Evolutionary conservation across 176 grass and related monocot genomes (phyloP).

Genomic region (Carex parvula): DNA sequence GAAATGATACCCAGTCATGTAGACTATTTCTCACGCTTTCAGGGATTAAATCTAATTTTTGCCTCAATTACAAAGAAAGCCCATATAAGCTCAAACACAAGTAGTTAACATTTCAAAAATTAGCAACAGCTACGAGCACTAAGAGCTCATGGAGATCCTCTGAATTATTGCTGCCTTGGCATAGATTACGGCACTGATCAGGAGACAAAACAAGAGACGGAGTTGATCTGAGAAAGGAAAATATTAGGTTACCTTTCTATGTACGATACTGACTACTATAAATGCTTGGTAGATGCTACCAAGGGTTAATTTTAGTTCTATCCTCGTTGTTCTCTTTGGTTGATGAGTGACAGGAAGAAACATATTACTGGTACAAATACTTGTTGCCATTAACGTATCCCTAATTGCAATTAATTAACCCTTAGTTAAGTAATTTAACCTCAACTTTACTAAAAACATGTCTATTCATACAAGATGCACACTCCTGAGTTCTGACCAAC

Average conservation of each 20-base stretch:
- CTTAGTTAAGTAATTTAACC: too few species aligned
- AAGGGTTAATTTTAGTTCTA: too few species aligned
- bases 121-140: neutral
- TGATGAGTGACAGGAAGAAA: too few species aligned
- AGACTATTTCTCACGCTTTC: neutral
- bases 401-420: too few species aligned
- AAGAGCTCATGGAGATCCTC: neutral
- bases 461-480: too few species aligned
- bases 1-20: neutral
- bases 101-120: neutral
- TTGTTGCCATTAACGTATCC: too few species aligned
- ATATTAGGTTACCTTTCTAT: conserved; percentile 63
- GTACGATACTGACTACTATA: too few species aligned
- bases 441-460: too few species aligned
- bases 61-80: neutral
- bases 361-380: too few species aligned
- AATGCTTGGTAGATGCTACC: too few species aligned
- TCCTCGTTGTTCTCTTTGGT: too few species aligned
- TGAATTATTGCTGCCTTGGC: neutral
- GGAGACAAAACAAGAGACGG: neutral
- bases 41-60: neutral
- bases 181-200: neutral
- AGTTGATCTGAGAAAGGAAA: neutral
- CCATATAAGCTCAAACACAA: neutral
- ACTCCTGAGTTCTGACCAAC: too few species aligned